Base-by-base conservation (phyloP, 2,329 filamentous ascomycete species). In the Triangularia setosa region DNA sequence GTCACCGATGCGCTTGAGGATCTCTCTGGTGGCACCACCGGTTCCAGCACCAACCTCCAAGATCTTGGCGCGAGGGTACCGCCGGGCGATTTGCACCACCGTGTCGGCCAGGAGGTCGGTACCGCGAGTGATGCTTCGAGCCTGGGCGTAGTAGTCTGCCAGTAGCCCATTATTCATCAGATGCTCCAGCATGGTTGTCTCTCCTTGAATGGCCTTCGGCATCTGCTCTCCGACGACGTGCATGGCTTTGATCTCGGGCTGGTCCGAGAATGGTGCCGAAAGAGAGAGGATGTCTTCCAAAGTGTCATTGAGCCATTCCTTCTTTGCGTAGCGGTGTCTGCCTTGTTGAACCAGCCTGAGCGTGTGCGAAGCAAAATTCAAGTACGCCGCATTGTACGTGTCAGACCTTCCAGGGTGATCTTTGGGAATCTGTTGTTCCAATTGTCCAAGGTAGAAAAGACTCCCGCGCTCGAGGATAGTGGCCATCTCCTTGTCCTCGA, bases 31-130 rank as follows among this genome's bases (percentile, higher is more conserved):
- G 0, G 77, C 71, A 80, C 56, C 64, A 8, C 65, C 65, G 3
- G 63, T 67, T 8, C 63, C 65, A 12, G 65, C 59, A 8, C 65
- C 2, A 3, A 80, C 70, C 63, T 76, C 74, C 3, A 83, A 67
- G 12, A 82, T 63, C 6, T 61, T 59, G n/a, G 65, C 23, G 3
- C 59, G 62, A 0, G 70, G 71, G 27, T 69, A 52, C 16, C 70
- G 69, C 16, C 68, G 60, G 16, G 18, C 57, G 3, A 70, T 21
- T 58, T 69, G 68, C 2, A 48, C 28, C 3, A 71, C 58, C 21
- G 64, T 59, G 3, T 56, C 24, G 16, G 68, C 64, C 23, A 64
- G n/a, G 12, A 28, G 44, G 14, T 12, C 5, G 25, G 40, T 44
- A 23, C 33, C 62, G 14, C 55, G 24, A 55, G 63, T 30, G 3